Percentiles rank a stretch among this genome's conserved stretches.
Evolutionary conservation across 169 alveolate genomes (phyloP).

Genomic region (Cryptosporidium sp.): DNA sequence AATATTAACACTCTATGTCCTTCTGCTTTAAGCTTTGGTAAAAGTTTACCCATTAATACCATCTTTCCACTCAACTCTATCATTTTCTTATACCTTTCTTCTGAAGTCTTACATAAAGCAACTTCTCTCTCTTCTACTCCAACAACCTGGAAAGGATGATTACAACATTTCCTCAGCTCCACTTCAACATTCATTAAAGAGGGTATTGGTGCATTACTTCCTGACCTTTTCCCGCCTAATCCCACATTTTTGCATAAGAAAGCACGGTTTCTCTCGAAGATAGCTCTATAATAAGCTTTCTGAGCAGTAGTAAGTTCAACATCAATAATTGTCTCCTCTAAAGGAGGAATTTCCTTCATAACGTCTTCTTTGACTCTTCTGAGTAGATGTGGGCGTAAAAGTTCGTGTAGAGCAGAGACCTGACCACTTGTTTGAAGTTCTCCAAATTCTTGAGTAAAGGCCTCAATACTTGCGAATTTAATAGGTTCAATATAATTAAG

Average conservation of each 20-base stretch:
- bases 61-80: constrained; percentile 89
- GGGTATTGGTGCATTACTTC: constrained; percentile 81
- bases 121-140: constrained; percentile 86
- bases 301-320: constrained; percentile 91
- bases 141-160: constrained; percentile 93
- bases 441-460: constrained; percentile 86
- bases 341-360: constrained; percentile 91
- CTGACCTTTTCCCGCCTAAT: constrained; percentile 49
- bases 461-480: constrained; percentile 83
- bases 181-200: constrained; percentile 90
- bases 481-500: constrained; percentile 89
- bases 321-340: constrained; percentile 92
- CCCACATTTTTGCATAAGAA: constrained; percentile 75
- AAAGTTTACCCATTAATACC: constrained; percentile 82
- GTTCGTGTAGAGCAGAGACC: constrained; percentile 84
- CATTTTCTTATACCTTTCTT: constrained; percentile 80
- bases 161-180: constrained; percentile 94
- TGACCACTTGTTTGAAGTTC: constrained; percentile 84
- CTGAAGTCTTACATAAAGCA: constrained; percentile 75
- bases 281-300: constrained; percentile 89
- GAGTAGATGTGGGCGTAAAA: constrained; percentile 88
- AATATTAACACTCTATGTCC: constrained; percentile 89
- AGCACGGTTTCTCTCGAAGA: constrained; percentile 87
- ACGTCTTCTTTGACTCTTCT: constrained; percentile 92
- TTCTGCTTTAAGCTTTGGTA: constrained; percentile 87